Evolutionary conservation across 2,329 filamentous ascomycete genomes (phyloP).

Genomic region (Neopestalotiopsis rosae): DNA sequence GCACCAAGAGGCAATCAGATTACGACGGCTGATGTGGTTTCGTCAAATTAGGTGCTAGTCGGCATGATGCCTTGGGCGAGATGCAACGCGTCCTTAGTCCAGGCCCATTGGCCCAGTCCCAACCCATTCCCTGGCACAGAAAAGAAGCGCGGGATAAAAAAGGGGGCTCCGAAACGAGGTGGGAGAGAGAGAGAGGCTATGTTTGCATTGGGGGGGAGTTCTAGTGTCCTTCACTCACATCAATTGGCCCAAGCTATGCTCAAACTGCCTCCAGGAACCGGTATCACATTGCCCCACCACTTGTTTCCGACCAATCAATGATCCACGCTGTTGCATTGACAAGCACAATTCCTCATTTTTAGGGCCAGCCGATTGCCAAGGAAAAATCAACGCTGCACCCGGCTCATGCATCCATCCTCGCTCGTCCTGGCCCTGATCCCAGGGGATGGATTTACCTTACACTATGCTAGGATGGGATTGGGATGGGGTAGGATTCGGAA

Average conservation of each 20-base stretch:
- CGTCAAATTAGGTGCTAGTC: conserved; percentile 14
- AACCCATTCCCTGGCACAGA: not conserved
- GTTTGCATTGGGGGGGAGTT: not conserved
- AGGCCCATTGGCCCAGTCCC: too few species aligned
- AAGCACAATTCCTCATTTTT: not conserved
- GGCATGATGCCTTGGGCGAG: conserved; percentile 2
- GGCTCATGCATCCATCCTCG: not conserved
- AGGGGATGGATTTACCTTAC: too few species aligned
- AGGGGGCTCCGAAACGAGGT: not conserved
- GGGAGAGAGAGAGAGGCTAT: not conserved
- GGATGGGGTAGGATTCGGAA: not conserved
- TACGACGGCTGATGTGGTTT: conserved; percentile 4
- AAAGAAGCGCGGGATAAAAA: conserved; percentile 3
- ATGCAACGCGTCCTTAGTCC: not conserved
- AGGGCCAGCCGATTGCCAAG: not conserved
- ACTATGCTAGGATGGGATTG: not conserved
- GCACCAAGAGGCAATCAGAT: conserved; percentile 13
- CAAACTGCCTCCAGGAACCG: conserved; percentile 1
- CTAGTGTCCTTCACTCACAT: not conserved
- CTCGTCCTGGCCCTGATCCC: too few species aligned
- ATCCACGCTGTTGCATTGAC: conserved; percentile 4
- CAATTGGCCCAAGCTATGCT: not conserved
- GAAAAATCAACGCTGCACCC: not conserved
- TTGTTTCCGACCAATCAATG: not conserved
- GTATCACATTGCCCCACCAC: not conserved